phyloP scores from a whole-genome alignment of 1,284 basidiomycete genomes.

The Ganoderma multipileum region DNA sequence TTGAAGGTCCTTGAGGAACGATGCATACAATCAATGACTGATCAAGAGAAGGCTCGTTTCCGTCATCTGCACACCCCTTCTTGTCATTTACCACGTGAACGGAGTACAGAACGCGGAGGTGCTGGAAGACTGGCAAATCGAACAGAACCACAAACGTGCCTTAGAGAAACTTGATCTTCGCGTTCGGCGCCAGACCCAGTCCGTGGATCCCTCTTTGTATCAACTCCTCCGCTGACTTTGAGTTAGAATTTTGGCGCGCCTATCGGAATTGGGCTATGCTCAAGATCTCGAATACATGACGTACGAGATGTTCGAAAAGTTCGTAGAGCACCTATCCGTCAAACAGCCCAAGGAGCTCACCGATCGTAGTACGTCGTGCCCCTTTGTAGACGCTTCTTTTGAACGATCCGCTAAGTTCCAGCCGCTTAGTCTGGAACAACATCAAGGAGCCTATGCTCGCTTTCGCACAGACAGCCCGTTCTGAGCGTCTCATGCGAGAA shows the following conservation, averaged over 20 bases:
- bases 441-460: slow-evolving; percentile 28
- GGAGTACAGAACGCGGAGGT: slow-evolving; percentile 5
- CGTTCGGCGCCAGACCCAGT: slow-evolving; percentile 17
- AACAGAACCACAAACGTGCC: slow-evolving; percentile 13
- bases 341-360: slow-evolving; percentile 29
- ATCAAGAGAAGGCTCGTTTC: slow-evolving; percentile 4
- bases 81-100: not conserved
- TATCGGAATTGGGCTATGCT: slow-evolving; percentile 17
- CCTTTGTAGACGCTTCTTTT: not conserved
- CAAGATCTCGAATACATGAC: slow-evolving; percentile 22
- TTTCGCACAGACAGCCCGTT: slow-evolving; percentile 19
- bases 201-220: not conserved
- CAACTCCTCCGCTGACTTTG: not conserved
- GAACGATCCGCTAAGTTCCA: not conserved
- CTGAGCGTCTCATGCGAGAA: slow-evolving; percentile 23
- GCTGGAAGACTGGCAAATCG: slow-evolving; percentile 17
- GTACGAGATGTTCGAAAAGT: slow-evolving; percentile 12
- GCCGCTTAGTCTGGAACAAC: slow-evolving; percentile 18
- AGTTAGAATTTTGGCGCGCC: slow-evolving; percentile 23
- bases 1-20: slow-evolving; percentile 10
- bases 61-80: not conserved
- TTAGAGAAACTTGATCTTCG: slow-evolving; percentile 19
- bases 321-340: slow-evolving; percentile 25
- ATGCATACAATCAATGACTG: slow-evolving; percentile 10
- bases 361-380: slow-evolving; percentile 22